These are phyloP conservation scores for Eremothecium sinecaudum DNA, from an alignment of 1,139 yeast genomes.

Conservation along the genomic window DNA sequence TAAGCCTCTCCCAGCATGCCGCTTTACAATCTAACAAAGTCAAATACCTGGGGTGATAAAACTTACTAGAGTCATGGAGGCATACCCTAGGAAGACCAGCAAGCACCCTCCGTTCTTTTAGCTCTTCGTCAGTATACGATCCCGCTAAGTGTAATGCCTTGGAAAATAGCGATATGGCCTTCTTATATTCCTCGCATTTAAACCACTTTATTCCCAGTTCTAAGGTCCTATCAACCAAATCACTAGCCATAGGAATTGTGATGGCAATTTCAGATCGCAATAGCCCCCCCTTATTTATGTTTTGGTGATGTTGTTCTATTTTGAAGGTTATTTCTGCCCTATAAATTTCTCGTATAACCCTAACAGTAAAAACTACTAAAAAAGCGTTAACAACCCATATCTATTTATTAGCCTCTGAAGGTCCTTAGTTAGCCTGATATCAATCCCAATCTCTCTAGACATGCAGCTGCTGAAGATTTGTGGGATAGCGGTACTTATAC, in stretches of 20 bases:
- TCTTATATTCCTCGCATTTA: conserved; percentile 19
- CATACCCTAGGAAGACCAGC: conserved; percentile 15
- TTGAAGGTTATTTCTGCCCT: too few species aligned
- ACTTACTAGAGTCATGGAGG: conserved; percentile 8
- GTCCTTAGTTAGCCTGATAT: too few species aligned
- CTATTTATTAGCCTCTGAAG: too few species aligned
- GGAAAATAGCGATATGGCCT: conserved; percentile 23
- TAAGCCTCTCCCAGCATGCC: conserved; percentile 49
- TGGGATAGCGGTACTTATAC: conserved; percentile 14
- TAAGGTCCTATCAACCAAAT: conserved; percentile 23
- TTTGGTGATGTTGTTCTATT: too few species aligned
- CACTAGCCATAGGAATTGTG: conserved; percentile 8
- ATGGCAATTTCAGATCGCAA: too few species aligned
- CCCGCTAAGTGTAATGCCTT: conserved; percentile 23
- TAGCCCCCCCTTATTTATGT: too few species aligned
- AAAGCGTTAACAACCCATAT: too few species aligned
- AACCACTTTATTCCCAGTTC: conserved; percentile 25
- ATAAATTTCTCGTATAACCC: too few species aligned
- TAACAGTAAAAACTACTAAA: too few species aligned
- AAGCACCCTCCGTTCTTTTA: conserved; percentile 13
- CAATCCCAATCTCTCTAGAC: too few species aligned
- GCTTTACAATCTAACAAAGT: conserved; percentile 40
- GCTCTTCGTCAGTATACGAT: conserved; percentile 17
- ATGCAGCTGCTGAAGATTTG: too few species aligned
- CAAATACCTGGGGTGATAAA: conserved; percentile 29